Evolutionary conservation across 768 basidiomycete genomes (phyloP), one percentile per base, ranked within the genome.

Genomic region (Holtermanniella nyarrowii): DNA sequence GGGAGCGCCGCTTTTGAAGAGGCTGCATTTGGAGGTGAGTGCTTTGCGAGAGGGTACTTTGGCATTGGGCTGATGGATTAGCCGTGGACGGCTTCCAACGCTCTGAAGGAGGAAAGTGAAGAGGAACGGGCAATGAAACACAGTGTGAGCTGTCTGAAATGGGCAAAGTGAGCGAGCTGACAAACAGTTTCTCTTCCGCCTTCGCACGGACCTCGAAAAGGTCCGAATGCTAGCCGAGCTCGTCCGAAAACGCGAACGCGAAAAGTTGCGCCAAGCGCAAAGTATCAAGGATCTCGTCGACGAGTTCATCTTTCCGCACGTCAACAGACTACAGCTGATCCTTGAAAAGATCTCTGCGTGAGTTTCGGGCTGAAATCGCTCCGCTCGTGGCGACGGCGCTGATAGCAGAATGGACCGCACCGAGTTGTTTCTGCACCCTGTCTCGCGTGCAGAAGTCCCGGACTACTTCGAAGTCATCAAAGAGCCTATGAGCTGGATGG

Each of bases 391-490:
- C 16, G 22, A 20, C 42, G 25, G 46, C 22, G 22, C 27, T 26
- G 49, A 14, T 20, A 39, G 3, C 59, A 93, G 89, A 5, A 64
- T 79, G 44, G 90, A 96, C 65, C 78, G 80, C 16, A 74, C 78
- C 4, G 83, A 82, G 42, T 77, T 82, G 5, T 99, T 96, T 73
- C 73, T 77, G 24, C 65, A 77, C 48, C 88, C 93, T 2, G 91
- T 97, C 42, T 82, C 82, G 57, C 74, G 72, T 1, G 78, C 79
- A 1, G 86, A 89, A 53, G 90, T 89, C 5, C 73, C 79, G 1
- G 91, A 96, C 67, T 99, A 99, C 63, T 84, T 85, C 68, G 84
- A 88, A 21, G 79, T 91, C 45, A 81, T 97, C 70, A 84, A 83
- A 60, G 75, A 82, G 52, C 95, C 95, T 3, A 96, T 97, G 90